A percentile compares a stretch with the other conserved stretches of the same genome.
Conservation (phyloP, 345 rosid species). For the Aegle marmelos region DNA sequence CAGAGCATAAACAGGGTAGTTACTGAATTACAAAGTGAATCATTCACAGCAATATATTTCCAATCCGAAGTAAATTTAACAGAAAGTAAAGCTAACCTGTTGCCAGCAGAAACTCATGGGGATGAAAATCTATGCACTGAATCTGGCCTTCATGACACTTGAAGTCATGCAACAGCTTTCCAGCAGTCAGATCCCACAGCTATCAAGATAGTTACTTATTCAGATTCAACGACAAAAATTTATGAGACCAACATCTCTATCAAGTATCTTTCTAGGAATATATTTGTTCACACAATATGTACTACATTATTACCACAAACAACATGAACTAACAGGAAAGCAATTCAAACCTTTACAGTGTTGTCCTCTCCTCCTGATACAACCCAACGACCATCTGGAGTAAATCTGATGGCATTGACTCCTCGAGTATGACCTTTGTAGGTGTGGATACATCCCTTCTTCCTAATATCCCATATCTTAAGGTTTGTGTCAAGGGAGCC, state of each 20-base stretch:
- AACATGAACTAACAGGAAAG: constrained; percentile 8
- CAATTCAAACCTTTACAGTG: constrained; percentile 69
- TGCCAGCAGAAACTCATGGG: constrained; percentile 89
- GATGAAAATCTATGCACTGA: constrained; percentile 98
- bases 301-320: background rate
- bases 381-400: constrained; percentile 99
- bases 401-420: constrained; percentile 91
- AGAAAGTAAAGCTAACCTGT: constrained; percentile 61
- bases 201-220: constrained; percentile 26
- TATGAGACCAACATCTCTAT: background rate
- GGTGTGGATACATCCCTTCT: constrained; percentile 96
- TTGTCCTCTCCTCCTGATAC: constrained; percentile 99
- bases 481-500: constrained; percentile 97
- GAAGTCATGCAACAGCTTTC: constrained; percentile 89
- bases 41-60: background rate
- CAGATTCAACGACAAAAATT: background rate
- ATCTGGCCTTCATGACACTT: constrained; percentile 91
- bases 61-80: background rate
- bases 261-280: background rate
- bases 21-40: constrained; percentile 4
- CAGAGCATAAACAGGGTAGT: background rate
- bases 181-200: constrained; percentile 99
- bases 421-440: constrained; percentile 99
- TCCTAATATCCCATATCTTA: constrained; percentile 98
- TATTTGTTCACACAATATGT: no score